Conservation (phyloP, 768 basidiomycete species). For the Leccinum barrowsii region DNA sequence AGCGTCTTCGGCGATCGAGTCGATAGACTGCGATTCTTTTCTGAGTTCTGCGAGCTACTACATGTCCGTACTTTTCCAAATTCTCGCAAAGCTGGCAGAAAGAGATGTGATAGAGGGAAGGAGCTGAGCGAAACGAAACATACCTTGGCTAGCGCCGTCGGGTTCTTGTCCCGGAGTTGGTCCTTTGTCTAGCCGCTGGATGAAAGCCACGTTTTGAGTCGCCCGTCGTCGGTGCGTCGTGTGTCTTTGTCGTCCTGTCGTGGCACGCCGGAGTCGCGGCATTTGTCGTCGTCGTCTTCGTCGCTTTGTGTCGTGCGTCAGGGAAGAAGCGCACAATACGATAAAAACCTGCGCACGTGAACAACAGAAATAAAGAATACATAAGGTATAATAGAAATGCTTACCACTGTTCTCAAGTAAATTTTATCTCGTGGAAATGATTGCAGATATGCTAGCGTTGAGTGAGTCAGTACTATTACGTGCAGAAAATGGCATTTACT, state of each 20-base stretch:
- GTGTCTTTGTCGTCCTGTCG: too few relatives aligned
- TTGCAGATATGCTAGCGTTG: conserved; percentile 9
- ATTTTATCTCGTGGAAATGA: conserved; percentile 15
- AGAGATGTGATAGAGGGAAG: too few relatives aligned
- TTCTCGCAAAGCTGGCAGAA: too few relatives aligned
- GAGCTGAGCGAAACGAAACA: too few relatives aligned
- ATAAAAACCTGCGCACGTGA: conserved; percentile 4
- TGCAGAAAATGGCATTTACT: not conserved
- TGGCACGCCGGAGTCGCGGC: too few relatives aligned
- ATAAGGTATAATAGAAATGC: not conserved
- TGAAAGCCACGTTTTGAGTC: too few relatives aligned
- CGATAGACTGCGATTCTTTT: conserved; percentile 70
- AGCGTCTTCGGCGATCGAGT: conserved; percentile 79
- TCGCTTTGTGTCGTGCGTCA: too few relatives aligned
- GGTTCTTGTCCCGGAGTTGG: too few relatives aligned
- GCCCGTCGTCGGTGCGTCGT: too few relatives aligned
- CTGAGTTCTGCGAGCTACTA: conserved; percentile 39
- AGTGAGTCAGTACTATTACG: not conserved
- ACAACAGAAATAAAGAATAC: not conserved
- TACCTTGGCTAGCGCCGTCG: too few relatives aligned
- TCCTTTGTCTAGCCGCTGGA: too few relatives aligned
- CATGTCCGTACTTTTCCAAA: not conserved
- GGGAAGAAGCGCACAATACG: conserved; percentile 7
- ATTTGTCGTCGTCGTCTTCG: too few relatives aligned
- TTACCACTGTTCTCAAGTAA: conserved; percentile 12